These are phyloP conservation scores for Pseudocercospora cruenta DNA, from an alignment of 2,329 filamentous ascomycete species.

Conservation along the genomic window DNA sequence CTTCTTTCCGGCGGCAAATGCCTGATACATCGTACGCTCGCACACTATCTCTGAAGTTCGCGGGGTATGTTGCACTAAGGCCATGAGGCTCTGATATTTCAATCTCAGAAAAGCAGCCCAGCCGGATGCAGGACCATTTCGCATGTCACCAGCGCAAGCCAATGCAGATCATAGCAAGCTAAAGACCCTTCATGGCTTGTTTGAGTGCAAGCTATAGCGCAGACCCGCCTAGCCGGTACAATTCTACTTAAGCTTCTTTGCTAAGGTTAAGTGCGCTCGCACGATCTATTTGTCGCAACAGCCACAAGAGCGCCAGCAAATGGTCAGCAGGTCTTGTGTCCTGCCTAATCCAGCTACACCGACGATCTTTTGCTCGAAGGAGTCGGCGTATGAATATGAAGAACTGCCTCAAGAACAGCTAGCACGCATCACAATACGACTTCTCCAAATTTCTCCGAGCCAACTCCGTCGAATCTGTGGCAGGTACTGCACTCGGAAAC, in stretches of 20 bases:
- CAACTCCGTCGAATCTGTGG: background rate
- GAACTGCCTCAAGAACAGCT: background rate
- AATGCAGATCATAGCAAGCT: background rate
- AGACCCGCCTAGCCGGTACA: background rate
- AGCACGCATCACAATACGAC: background rate
- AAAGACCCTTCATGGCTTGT: conserved; percentile 1
- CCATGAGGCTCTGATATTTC: background rate
- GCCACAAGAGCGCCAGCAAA: background rate
- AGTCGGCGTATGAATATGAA: background rate
- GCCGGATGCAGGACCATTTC: background rate
- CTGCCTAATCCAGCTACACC: background rate
- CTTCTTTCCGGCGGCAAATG: conserved; percentile 3
- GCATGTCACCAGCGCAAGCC: background rate
- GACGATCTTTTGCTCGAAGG: background rate
- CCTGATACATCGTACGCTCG: background rate
- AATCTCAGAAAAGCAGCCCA: background rate
- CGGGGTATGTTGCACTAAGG: conserved; percentile 1
- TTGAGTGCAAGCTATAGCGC: background rate
- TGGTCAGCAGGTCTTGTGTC: background rate
- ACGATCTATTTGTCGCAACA: background rate
- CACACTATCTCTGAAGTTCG: background rate
- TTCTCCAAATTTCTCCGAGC: background rate
- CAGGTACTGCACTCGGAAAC: background rate
- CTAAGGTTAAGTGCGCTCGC: conserved; percentile 13
- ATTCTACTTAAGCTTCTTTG: conserved; percentile 16